These are phyloP conservation scores for Fragilaria radians DNA, from an alignment of 108 stramenopile species.

Conservation along the genomic window DNA sequence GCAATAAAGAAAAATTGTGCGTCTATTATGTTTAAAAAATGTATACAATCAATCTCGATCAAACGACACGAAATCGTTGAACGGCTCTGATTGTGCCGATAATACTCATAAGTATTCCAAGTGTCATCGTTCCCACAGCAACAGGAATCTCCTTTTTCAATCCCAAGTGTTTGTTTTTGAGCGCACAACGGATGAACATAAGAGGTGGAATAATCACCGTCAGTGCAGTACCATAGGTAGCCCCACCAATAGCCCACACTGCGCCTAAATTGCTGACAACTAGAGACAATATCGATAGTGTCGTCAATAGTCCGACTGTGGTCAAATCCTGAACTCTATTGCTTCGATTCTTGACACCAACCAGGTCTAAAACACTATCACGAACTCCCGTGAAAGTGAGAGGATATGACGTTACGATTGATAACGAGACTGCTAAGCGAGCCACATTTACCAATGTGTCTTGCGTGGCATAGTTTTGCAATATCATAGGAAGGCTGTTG, in stretches of 20 bases:
- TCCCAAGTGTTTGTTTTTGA: background rate
- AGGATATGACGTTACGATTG: constrained; percentile 41
- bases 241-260: constrained; percentile 75
- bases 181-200: constrained; percentile 32
- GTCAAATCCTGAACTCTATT: constrained; percentile 33
- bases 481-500: constrained; percentile 64
- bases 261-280: constrained; percentile 51
- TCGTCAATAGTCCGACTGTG: constrained; percentile 42
- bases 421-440: constrained; percentile 75
- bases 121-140: background rate
- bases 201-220: constrained; percentile 73
- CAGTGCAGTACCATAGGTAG: constrained; percentile 79
- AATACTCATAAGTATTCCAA: constrained; percentile 44
- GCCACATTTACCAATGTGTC: constrained; percentile 71
- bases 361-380: constrained; percentile 68
- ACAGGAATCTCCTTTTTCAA: background rate
- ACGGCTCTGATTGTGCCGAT: constrained; percentile 34
- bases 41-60: no score
- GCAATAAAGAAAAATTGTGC: no score
- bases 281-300: constrained; percentile 48
- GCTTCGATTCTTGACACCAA: constrained; percentile 41
- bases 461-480: constrained; percentile 83
- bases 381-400: constrained; percentile 58
- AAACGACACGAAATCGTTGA: background rate
- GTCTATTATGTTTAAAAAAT: no score